These are phyloP conservation scores for Cryptosporidium ubiquitum DNA, from an alignment of 169 alveolate genomes.

Conservation along the genomic window DNA sequence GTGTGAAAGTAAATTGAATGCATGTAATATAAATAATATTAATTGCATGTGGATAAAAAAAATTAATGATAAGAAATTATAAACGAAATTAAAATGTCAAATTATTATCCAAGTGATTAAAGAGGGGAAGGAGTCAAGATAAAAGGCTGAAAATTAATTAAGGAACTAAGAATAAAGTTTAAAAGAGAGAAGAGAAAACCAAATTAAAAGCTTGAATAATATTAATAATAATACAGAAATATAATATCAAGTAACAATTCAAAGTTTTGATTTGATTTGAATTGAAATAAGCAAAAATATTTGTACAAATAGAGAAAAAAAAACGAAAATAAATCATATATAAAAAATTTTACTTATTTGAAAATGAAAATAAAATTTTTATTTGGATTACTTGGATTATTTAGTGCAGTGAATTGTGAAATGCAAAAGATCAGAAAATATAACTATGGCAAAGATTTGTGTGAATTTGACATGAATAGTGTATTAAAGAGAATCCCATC, in stretches of 20 bases:
- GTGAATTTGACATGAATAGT: constrained; percentile 60
- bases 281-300: neutral
- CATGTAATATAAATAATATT: neutral
- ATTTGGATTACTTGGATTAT: constrained; percentile 29
- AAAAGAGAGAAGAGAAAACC: neutral
- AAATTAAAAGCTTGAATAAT: no score
- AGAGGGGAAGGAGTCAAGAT: neutral
- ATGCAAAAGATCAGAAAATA: constrained; percentile 3
- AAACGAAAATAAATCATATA: neutral
- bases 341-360: neutral
- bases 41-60: neutral
- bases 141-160: neutral
- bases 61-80: no score
- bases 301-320: neutral
- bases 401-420: neutral
- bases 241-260: no score
- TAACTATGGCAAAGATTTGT: constrained; percentile 54
- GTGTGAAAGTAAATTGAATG: neutral
- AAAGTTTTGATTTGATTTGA: no score
- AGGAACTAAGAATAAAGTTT: neutral
- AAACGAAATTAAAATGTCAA: neutral
- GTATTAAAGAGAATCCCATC: constrained; percentile 63
- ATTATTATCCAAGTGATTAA: no score
- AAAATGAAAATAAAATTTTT: constrained; percentile 23
- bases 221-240: no score